phyloP scores from a whole-genome alignment of 805 yeast genomes.

The Suhomyces faveliae region DNA sequence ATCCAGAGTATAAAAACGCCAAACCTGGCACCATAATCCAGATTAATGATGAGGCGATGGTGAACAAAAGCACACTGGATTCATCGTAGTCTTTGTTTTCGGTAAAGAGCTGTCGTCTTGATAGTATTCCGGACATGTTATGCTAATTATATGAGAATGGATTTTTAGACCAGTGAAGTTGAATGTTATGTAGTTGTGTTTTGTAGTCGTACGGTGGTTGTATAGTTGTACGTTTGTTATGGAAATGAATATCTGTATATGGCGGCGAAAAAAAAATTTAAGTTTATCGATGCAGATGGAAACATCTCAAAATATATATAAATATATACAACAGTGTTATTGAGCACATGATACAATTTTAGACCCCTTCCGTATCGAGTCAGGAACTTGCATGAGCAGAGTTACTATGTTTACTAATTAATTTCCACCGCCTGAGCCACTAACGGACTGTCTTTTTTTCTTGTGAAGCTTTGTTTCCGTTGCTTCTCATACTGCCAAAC shows the following conservation, averaged over 20 bases:
- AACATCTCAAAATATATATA: not conserved
- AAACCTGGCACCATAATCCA: slow-evolving; percentile 94
- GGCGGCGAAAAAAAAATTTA: not conserved
- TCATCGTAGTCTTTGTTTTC: slow-evolving; percentile 33
- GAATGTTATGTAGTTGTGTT: not conserved
- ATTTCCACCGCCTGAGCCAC: not conserved
- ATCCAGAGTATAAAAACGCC: slow-evolving; percentile 88
- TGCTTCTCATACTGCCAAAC: not conserved
- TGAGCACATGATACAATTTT: not conserved
- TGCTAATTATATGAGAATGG: not conserved
- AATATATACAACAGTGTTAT: not conserved
- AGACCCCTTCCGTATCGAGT: not conserved
- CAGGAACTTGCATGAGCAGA: not conserved
- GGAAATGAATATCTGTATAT: not conserved
- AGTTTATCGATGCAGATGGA: not conserved
- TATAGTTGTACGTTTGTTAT: not conserved
- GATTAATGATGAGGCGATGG: slow-evolving; percentile 67
- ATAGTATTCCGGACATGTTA: slow-evolving; percentile 2
- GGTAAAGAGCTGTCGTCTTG: slow-evolving; percentile 32
- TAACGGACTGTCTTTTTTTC: not conserved
- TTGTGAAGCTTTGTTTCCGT: not conserved
- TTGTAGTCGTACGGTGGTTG: not conserved
- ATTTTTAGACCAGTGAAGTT: not conserved
- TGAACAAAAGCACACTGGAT: slow-evolving; percentile 39
- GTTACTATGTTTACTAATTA: not conserved